Conservation (phyloP, 1,139 yeast genomes). For the Diutina rugosa region DNA sequence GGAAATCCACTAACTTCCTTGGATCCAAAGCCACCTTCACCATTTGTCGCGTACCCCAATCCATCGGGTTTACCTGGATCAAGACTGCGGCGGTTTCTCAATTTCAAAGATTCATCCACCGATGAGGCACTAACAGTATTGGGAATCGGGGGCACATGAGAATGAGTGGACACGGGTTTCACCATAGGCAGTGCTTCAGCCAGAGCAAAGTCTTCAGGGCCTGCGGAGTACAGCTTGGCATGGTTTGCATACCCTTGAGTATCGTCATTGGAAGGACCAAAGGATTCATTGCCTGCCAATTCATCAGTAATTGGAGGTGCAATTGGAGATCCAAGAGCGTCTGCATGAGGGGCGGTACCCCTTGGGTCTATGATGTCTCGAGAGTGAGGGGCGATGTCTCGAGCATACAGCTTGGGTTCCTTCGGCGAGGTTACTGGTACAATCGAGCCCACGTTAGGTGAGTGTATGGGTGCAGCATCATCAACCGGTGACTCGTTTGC, state of each 20-base stretch:
- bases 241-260: constrained; percentile 8
- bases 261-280: background rate
- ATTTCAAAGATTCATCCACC: background rate
- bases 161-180: background rate
- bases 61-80: background rate
- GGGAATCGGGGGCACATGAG: background rate
- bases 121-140: background rate
- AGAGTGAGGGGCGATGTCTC: background rate
- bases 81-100: background rate
- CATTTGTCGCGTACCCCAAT: background rate
- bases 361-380: background rate
- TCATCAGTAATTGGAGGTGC: background rate
- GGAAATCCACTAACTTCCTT: background rate
- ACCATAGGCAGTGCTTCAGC: constrained; percentile 2
- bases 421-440: background rate
- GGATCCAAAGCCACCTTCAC: background rate
- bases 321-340: constrained; percentile 1
- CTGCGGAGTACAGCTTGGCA: constrained; percentile 27
- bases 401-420: background rate
- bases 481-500: background rate
- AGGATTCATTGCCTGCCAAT: background rate
- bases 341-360: constrained; percentile 3
- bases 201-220: constrained; percentile 19
- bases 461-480: background rate
- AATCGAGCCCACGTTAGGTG: background rate